phyloP scores from a whole-genome alignment of 2,329 filamentous ascomycete species.

The Ophiostoma pallidulum region DNA sequence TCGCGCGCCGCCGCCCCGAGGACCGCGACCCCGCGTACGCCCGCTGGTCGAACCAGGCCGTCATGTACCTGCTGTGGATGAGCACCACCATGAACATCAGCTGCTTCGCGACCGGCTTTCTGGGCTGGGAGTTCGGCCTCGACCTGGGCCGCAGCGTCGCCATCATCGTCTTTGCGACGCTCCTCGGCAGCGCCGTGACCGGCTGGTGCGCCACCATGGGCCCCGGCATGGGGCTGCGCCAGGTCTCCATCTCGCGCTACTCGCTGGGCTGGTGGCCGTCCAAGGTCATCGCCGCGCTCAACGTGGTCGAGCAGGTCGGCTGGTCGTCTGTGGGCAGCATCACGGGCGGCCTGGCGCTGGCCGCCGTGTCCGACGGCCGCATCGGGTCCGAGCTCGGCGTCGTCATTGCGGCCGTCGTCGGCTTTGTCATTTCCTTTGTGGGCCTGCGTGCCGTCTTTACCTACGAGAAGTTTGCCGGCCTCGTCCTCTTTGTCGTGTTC shows the following conservation, averaged over 20 bases:
- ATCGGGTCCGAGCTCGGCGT: conserved; percentile 43
- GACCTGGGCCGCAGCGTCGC: conserved; percentile 33
- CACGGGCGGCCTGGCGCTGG: conserved; percentile 39
- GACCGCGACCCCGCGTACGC: conserved; percentile 29
- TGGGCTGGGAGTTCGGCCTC: conserved; percentile 40
- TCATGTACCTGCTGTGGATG: conserved; percentile 45
- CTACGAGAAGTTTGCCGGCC: conserved; percentile 42
- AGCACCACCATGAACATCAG: conserved; percentile 41
- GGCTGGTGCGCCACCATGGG: conserved; percentile 43
- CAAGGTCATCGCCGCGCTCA: conserved; percentile 40
- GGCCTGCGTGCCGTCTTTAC: conserved; percentile 39
- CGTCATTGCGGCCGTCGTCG: conserved; percentile 39
- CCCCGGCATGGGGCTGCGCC: conserved; percentile 39
- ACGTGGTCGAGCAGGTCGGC: conserved; percentile 39
- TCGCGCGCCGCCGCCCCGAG: conserved; percentile 36
- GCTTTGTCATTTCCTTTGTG: conserved; percentile 41
- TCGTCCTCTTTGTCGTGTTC: conserved; percentile 38
- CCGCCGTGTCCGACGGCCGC: conserved; percentile 34
- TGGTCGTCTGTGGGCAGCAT: conserved; percentile 43
- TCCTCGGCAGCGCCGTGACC: conserved; percentile 33
- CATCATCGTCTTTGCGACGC: conserved; percentile 36
- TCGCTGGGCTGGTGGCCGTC: conserved; percentile 42
- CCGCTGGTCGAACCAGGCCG: conserved; percentile 31
- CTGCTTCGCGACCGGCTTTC: conserved; percentile 42
- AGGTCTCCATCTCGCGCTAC: conserved; percentile 41